Conservation (phyloP, 73 alveolate species). For the Durusdinium trenchii region DNA sequence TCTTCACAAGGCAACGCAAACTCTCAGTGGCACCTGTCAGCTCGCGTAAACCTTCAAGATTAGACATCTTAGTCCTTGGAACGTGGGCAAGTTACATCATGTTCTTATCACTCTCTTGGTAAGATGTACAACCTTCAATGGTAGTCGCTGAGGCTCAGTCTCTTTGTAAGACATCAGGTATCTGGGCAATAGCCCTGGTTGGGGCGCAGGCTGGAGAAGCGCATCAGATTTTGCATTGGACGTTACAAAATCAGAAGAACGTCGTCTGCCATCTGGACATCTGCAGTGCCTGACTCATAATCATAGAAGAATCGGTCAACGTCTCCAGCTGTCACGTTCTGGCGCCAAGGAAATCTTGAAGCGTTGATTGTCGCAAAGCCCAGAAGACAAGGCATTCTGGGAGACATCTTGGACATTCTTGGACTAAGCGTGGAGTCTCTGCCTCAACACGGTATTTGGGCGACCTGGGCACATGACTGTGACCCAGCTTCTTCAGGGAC, state of each 20-base stretch:
- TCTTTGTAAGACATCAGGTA: conserved; percentile 1
- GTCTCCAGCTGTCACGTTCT: conserved; percentile 28
- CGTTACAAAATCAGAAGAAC: neutral
- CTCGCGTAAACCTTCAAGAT: neutral
- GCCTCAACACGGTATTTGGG: conserved; percentile 85
- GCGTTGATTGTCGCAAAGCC: no score
- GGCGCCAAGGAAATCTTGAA: neutral
- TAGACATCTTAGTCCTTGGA: neutral
- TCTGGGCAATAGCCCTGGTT: conserved; percentile 27
- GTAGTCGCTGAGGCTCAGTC: neutral
- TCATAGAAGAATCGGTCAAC: conserved; percentile 27
- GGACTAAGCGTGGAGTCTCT: neutral
- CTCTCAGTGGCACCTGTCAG: conserved; percentile 44
- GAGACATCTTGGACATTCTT: neutral
- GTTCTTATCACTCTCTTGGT: neutral
- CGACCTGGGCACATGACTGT: conserved; percentile 74
- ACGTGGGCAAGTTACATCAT: neutral
- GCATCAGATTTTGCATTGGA: neutral
- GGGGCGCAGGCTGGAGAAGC: neutral
- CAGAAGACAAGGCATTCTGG: neutral
- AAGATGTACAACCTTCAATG: neutral
- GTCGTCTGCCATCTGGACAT: neutral
- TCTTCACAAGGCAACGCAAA: no score
- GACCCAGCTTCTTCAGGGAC: conserved; percentile 1
- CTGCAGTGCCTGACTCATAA: conserved; percentile 38